These are phyloP conservation scores for Suillus sp. DNA, from an alignment of 768 basidiomycete genomes.

Conservation along the genomic window DNA sequence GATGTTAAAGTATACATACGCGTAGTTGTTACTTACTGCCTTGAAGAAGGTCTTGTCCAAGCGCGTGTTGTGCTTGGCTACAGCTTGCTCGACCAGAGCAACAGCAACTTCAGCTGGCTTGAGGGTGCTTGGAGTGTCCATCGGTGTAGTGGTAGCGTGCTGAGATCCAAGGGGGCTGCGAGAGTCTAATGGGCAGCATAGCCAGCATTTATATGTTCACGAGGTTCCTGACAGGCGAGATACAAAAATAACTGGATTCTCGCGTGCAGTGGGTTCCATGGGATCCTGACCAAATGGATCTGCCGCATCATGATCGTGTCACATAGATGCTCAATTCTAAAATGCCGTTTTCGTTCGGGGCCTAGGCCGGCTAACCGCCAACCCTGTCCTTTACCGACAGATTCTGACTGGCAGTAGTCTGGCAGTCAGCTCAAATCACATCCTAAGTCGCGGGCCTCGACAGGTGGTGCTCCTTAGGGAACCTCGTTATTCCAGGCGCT, in stretches of 20 bases:
- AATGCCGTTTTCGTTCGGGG: no score
- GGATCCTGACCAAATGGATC: slow-evolving; percentile 13
- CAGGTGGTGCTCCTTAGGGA: no score
- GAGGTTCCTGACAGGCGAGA: slow-evolving; percentile 9
- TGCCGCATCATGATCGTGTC: slow-evolving; percentile 7
- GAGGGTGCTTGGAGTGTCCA: slow-evolving; percentile 47
- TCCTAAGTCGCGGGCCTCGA: no score
- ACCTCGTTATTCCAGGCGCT: no score
- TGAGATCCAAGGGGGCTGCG: slow-evolving; percentile 10
- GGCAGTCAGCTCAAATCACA: no score
- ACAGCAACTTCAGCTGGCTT: slow-evolving; percentile 61
- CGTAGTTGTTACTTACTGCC: slow-evolving; percentile 46
- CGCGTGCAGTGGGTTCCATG: slow-evolving; percentile 1
- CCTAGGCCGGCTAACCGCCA: no score
- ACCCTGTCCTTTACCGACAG: no score
- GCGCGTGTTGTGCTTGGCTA: slow-evolving; percentile 65
- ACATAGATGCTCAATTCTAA: no score
- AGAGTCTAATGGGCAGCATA: no score
- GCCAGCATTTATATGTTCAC: slow-evolving; percentile 24
- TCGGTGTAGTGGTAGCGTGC: slow-evolving; percentile 16
- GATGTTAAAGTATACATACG: background rate
- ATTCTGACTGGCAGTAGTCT: no score
- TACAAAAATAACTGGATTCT: slow-evolving; percentile 15
- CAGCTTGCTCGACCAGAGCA: slow-evolving; percentile 55
- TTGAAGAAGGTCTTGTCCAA: slow-evolving; percentile 65